Evolutionary conservation across 2,329 filamentous ascomycete genomes (phyloP), one percentile per base, ranked within the genome.

Genomic region (Talaromyces sp.): DNA sequence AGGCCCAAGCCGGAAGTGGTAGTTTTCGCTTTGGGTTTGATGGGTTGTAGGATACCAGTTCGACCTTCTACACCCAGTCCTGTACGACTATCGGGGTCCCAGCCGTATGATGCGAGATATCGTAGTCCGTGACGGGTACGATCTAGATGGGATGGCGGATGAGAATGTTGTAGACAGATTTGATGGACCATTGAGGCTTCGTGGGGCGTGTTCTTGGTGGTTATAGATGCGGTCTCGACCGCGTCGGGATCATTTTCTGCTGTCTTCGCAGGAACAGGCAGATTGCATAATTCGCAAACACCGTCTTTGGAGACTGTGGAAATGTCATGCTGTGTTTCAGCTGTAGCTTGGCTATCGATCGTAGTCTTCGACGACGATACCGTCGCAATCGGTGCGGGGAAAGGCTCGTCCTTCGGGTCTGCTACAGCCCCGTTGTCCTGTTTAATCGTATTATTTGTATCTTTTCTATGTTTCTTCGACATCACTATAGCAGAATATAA

Each of bases 1-100:
- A 80, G 78, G 0, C 91, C 91, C 25, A 96, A 72, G 0, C 92
- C 93, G 7, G 88, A 76, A 3, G 82, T 91, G 68, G 93, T 84
- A 43, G 86, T 81, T 73, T 96, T 96, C 56, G 81, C 77, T 59
- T 80, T 81, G 1, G 83, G 77, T 69, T 91, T 91, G 62, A 97
- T 79, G 1, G 92, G 92, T 63, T 85, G 86, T 40, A 87, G 79
- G 60, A 90, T 86, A 2, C 92, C 92, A 63, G 88, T 83, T 13
- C 71, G 70, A 0, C 88, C 86, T 2, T 77, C 74, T 9, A 81
- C 81, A 0, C 92, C 92, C 0, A 97, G 78, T 0, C 92, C 92
- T 15, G 76, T 72, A 2, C 90, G 78, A 45, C 76, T 76, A 67
- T 86, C 83, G 0, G 82, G 81, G 64, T 86, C 80, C 78, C 82